A percentile compares a stretch with the other conserved stretches of the same genome.
These are phyloP conservation scores for Pinus tabuliformis DNA, from an alignment of 75 land plant species.

Conservation along the genomic window DNA sequence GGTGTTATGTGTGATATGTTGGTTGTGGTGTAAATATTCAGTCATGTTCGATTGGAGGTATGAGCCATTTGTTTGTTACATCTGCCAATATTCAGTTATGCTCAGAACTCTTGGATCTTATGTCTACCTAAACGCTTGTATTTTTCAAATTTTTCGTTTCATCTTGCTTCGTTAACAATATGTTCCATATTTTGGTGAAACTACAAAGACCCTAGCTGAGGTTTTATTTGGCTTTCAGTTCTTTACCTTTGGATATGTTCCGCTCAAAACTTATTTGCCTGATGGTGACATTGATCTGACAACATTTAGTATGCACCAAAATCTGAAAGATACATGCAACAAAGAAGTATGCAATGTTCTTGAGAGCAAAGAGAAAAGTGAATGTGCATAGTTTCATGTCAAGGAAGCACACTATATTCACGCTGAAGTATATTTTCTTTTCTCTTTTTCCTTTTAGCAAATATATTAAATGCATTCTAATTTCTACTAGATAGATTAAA, in stretches of 20 bases:
- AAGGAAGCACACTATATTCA: too few species aligned
- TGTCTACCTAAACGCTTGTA: too few species aligned
- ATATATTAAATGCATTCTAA: not conserved
- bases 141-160: too few species aligned
- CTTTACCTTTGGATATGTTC: conserved; percentile 51
- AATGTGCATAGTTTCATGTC: not conserved
- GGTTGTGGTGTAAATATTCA: not conserved
- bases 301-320: conserved; percentile 58
- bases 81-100: too few species aligned
- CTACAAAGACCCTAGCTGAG: too few species aligned
- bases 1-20: not conserved
- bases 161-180: too few species aligned
- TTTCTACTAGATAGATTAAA: too few species aligned
- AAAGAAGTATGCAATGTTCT: conserved; percentile 72
- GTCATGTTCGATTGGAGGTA: not conserved
- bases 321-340: conserved; percentile 81
- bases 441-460: not conserved
- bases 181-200: too few species aligned
- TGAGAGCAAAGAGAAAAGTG: conserved; percentile 73
- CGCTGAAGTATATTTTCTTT: not conserved
- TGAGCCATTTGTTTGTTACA: not conserved
- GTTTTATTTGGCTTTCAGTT: conserved; percentile 28
- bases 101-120: too few species aligned
- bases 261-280: conserved; percentile 88
- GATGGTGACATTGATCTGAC: conserved; percentile 97